Conservation (phyloP, 768 basidiomycete species). For the Suillus alpinus region DNA sequence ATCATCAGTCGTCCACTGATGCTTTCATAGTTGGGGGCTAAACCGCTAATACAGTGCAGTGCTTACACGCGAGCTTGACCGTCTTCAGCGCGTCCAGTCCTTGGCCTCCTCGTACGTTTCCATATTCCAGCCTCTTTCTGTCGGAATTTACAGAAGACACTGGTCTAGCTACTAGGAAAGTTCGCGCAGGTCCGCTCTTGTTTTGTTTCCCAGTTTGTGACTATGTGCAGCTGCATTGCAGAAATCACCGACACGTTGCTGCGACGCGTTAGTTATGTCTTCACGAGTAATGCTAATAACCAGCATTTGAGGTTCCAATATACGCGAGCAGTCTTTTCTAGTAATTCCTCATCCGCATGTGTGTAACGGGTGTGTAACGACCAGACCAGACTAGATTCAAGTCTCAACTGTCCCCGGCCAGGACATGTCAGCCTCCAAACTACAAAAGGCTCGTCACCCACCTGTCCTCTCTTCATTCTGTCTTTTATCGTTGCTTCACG, state of each 20-base stretch:
- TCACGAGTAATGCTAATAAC: not conserved
- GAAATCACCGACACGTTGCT: not conserved
- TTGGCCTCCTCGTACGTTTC: not conserved
- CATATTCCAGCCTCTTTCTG: not conserved
- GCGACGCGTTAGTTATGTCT: not conserved
- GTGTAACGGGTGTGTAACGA: not conserved
- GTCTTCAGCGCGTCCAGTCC: not conserved
- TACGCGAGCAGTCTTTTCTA: not conserved
- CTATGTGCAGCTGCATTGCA: not conserved
- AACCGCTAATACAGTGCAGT: not conserved
- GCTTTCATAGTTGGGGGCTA: not conserved
- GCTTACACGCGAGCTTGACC: not conserved
- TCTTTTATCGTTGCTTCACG: not conserved
- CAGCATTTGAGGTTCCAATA: not conserved
- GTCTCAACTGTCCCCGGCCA: not conserved
- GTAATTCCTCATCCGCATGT: not conserved
- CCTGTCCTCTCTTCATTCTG: not conserved
- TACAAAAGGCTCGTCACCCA: not conserved
- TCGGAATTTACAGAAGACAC: not conserved
- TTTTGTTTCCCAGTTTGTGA: not conserved
- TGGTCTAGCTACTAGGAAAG: not conserved
- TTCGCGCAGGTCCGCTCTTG: not conserved
- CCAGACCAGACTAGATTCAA: not conserved
- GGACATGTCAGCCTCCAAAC: not conserved
- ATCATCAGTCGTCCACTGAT: not conserved